Conservation (phyloP, 2,329 filamentous ascomycete species). For the Curvularia sp. region DNA sequence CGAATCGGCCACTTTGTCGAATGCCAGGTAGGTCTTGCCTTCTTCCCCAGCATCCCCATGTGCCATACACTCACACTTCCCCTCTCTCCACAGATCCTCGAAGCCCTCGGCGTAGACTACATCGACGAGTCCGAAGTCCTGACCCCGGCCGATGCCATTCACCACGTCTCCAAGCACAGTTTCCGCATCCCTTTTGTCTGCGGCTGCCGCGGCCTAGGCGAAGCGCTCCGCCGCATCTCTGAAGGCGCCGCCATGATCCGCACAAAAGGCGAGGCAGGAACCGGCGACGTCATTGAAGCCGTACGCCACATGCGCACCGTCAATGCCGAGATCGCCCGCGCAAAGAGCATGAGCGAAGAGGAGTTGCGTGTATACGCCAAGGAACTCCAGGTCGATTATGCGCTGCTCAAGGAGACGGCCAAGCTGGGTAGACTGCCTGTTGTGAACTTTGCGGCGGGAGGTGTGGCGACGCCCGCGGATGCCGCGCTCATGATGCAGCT, state of each 20-base stretch:
- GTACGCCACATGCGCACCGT: constrained; percentile 95
- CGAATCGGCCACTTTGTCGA: constrained; percentile 98
- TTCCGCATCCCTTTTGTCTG: constrained; percentile 93
- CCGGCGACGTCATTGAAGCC: constrained; percentile 95
- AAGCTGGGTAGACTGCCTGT: constrained; percentile 88
- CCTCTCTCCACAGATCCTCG: constrained; percentile 72
- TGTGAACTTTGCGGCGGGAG: constrained; percentile 98
- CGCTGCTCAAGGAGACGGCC: constrained; percentile 83
- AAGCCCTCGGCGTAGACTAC: constrained; percentile 94
- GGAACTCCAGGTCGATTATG: constrained; percentile 78
- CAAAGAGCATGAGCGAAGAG: constrained; percentile 68
- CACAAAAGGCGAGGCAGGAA: constrained; percentile 97
- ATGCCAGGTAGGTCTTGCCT: constrained; percentile 69
- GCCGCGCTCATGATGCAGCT: constrained; percentile 99
- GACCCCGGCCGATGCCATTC: constrained; percentile 87
- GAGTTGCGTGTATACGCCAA: constrained; percentile 81
- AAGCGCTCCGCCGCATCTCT: constrained; percentile 86
- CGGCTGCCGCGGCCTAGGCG: constrained; percentile 91
- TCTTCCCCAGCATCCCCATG: too few species aligned
- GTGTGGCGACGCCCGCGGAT: constrained; percentile 97
- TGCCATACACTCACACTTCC: too few species aligned
- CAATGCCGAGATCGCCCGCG: constrained; percentile 79
- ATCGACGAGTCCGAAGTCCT: constrained; percentile 98
- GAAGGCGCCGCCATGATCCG: constrained; percentile 99
- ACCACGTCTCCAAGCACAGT: constrained; percentile 87